Evolutionary conservation across 1,284 basidiomycete species (phyloP).

Genomic region (Psilocybe mexicana): DNA sequence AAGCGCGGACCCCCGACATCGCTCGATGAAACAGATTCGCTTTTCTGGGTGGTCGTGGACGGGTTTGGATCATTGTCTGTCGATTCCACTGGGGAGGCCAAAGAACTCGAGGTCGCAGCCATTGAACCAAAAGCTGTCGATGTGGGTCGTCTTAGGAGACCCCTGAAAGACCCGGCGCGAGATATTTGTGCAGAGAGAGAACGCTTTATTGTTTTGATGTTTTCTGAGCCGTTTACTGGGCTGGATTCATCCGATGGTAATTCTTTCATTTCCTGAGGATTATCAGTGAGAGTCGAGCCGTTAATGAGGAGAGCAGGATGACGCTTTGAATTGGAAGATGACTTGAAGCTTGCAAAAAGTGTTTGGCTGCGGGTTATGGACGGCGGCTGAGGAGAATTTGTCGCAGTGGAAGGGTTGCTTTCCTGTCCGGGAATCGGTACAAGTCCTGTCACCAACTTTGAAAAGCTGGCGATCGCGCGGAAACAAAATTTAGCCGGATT

Average conservation of each 20-base stretch:
- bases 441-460: slow-evolving; percentile 61
- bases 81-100: neutral
- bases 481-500: slow-evolving; percentile 81
- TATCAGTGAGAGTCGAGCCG: neutral
- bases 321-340: neutral
- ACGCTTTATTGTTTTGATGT: slow-evolving; percentile 15
- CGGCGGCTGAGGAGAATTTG: neutral
- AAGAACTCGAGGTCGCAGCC: neutral
- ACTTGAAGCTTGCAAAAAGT: slow-evolving; percentile 1
- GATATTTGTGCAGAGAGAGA: slow-evolving; percentile 19
- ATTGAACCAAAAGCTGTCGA: neutral
- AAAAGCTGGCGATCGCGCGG: slow-evolving; percentile 69
- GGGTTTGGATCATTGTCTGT: neutral
- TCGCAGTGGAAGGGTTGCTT: neutral
- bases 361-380: neutral
- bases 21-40: slow-evolving; percentile 26
- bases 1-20: slow-evolving; percentile 55
- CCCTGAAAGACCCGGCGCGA: slow-evolving; percentile 11
- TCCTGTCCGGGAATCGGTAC: slow-evolving; percentile 18
- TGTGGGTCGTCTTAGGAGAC: slow-evolving; percentile 4
- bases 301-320: neutral
- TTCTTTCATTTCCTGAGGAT: slow-evolving; percentile 1
- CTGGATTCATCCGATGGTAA: neutral
- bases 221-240: neutral
- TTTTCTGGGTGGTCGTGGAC: neutral